Evolutionary conservation across 192 early-diverging fungal genomes (phyloP), one percentile per base, ranked within the genome.

Genomic region (Helicostylum pulchrum): DNA sequence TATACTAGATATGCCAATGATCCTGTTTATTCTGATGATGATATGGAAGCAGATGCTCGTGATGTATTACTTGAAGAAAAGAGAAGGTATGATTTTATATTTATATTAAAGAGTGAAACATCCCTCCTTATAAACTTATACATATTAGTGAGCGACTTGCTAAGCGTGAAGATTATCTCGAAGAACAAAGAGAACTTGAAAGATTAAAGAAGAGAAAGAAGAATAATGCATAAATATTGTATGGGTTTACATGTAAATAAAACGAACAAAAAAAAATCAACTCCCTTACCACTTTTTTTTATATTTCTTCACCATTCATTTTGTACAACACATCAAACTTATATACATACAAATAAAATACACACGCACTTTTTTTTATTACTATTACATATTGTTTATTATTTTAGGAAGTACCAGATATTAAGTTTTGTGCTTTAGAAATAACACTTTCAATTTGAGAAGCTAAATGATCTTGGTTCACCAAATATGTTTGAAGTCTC

Each of bases 11-110:
- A 67, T 54, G 57, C 43, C 4, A 51, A 76, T 61, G 74, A 76
- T 12, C 42, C 57, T 59, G 15, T 34, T 7, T 68, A 42, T 31
- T 76, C 74, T n/a, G 74, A 76, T 47, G 74, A 76, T 45, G 74
- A 76, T 59, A 76, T 76, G 74, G 74, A 76, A 39, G 74, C 69
- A n/a, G 69, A 67, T 67, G 64, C 74, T n/a, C 30, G 68, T 49
- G 64, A 76, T 30, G 58, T 76, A 19, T 39, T 70, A 15, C 52
- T 64, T 45, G 74, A 76, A 53, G 74, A 76, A 62, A 66, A 67
- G 46, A 65, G 68, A 70, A 76, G 71, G 71, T 73, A 67, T 17
- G n/a, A 23, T 15, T 7, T 42, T 4, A 32, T 8, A 46, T 31
- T 8, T 7, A 34, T 3, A 11, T 44, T 7, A 23, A 39, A 26